Conservation (phyloP, 805 yeast genomes). For the Pichia heedii region DNA sequence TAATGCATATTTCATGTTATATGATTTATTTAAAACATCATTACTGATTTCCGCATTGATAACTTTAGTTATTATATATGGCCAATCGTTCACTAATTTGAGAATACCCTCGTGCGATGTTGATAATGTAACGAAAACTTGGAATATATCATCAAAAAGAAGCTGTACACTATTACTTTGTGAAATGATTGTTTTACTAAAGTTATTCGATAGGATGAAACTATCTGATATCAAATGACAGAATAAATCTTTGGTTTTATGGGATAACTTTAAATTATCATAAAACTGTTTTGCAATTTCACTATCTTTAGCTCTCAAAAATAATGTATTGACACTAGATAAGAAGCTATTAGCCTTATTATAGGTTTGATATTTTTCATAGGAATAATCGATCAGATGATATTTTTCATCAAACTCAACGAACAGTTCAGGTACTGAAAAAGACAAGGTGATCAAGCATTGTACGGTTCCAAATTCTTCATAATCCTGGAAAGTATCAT, state of each 20-base stretch:
- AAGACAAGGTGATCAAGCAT: constrained; percentile 4
- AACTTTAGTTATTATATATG: background rate
- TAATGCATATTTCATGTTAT: background rate
- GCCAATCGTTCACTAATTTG: constrained; percentile 21
- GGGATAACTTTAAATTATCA: constrained; percentile 13
- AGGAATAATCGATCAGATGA: constrained; percentile 16
- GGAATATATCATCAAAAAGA: background rate
- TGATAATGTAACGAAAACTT: constrained; percentile 15
- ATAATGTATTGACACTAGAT: constrained; percentile 19
- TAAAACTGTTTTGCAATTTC: constrained; percentile 6
- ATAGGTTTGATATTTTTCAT: constrained; percentile 6
- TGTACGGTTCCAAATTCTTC: constrained; percentile 6
- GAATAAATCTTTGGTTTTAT: constrained; percentile 1
- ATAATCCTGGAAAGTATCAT: background rate
- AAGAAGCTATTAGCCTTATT: constrained; percentile 18
- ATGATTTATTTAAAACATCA: background rate
- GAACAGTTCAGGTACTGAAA: constrained; percentile 15
- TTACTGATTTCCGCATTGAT: background rate
- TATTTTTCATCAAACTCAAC: constrained; percentile 15
- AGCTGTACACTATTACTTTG: constrained; percentile 11
- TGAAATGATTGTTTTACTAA: background rate
- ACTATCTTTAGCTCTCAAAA: constrained; percentile 12
- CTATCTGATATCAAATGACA: background rate
- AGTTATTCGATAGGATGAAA: background rate
- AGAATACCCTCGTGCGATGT: constrained; percentile 16